Evolutionary conservation across 805 yeast species (phyloP).

Genomic region (Yarrowia sp.): DNA sequence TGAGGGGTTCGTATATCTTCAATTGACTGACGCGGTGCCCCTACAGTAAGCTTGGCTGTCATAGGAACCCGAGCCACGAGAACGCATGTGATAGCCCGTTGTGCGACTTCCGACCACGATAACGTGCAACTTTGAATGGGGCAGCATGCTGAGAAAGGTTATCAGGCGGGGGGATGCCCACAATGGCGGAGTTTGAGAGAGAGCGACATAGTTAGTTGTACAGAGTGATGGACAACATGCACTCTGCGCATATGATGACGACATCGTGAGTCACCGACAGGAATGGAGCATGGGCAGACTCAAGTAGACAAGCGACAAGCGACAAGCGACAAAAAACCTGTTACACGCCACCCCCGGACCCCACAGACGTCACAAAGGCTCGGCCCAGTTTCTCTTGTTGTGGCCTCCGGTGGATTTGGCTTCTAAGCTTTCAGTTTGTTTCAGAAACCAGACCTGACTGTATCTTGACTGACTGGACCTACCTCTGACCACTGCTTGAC

Average conservation of each 20-base stretch:
- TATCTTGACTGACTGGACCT: not conserved
- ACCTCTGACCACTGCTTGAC: not conserved
- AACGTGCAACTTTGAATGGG: conserved; percentile 20
- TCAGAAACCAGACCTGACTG: not conserved
- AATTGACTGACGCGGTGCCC: not conserved
- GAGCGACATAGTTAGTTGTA: not conserved
- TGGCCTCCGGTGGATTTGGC: not conserved
- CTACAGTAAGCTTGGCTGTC: not conserved
- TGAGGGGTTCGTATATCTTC: not conserved
- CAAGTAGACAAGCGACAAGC: not conserved
- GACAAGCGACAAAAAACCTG: too few species aligned
- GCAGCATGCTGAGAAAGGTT: conserved; percentile 9
- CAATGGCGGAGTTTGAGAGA: not conserved
- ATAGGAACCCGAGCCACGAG: not conserved
- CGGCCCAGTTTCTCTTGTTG: not conserved
- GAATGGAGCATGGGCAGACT: not conserved
- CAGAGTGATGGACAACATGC: conserved; percentile 10
- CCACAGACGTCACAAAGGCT: not conserved
- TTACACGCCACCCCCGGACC: not conserved
- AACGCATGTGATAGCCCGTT: conserved; percentile 7
- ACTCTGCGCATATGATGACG: conserved; percentile 2
- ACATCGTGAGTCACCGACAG: conserved; percentile 5
- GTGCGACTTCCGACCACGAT: conserved; percentile 14
- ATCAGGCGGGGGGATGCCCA: conserved; percentile 1
- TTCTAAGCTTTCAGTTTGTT: not conserved